Evolutionary conservation across 139 green algal genomes (phyloP), one percentile per base, ranked within the genome.

Genomic region (Yamagishiella unicocca): DNA sequence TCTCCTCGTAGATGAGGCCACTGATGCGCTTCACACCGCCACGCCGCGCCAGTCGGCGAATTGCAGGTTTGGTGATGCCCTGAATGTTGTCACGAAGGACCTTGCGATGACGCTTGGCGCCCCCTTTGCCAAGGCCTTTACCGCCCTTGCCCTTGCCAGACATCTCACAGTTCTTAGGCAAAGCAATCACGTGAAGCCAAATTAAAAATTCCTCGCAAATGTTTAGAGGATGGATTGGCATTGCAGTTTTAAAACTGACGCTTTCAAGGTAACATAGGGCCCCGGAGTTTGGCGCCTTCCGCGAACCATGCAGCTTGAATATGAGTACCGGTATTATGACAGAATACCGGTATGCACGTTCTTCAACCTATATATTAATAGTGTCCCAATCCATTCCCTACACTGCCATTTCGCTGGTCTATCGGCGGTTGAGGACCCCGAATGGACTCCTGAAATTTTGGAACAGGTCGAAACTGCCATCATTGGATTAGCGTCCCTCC

Each of bases 61-160:
- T 97, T 54, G 95, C 95, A 75, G 95, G 95, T 92, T 98, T 98
- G 91, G 96, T 98, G 96, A 98, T 98, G 88, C 97, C 93, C 93
- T 98, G 95, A 90, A 98, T 98, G 93, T 97, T 97, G 86, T 98
- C 96, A 62, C 95, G 94, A 38, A 98, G 87, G 37, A 98, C 95
- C 95, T 98, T 98, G 82, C 95, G 89, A 93, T 98, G 95, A 87
- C 95, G 94, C 94, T 98, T 98, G 90, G 95, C 96, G 78, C 93
- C 94, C 43, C 93, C 91, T 91, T 98, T 98, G 88, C 96, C 95
- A 14, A 98, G 94, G 77, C 96, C 96, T 91, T 98, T 98, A 87
- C 96, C 95, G 88, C 95, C 95, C 21, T 8, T 71, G 2, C 62
- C 62, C 19, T 5, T 37, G 62, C 62, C 62, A 33, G 62, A 71